Conservation (phyloP, 2,329 filamentous ascomycete genomes). For the Seiridium cupressi region DNA sequence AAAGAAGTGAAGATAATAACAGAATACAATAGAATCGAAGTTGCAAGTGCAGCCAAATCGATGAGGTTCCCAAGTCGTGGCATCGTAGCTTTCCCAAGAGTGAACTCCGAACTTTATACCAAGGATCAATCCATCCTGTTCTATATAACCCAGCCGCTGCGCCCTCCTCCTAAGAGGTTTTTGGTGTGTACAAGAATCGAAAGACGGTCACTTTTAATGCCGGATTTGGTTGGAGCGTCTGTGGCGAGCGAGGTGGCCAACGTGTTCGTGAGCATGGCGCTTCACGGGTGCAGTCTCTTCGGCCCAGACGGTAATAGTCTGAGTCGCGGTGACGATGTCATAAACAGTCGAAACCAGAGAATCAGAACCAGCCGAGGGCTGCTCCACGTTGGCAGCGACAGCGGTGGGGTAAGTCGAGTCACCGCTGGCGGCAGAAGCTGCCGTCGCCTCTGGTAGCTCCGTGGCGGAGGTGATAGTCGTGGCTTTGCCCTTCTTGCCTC, state of each 20-base stretch:
- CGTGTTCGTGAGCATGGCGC: not conserved
- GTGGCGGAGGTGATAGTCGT: not conserved
- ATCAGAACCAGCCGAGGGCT: not conserved
- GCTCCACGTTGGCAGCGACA: not conserved
- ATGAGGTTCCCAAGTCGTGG: not conserved
- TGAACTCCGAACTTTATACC: not conserved
- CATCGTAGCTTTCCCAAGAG: not conserved
- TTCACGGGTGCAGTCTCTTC: constrained; percentile 1
- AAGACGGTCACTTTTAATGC: not conserved
- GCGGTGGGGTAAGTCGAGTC: not conserved
- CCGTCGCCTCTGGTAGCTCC: not conserved
- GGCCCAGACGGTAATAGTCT: not conserved
- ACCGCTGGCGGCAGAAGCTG: not conserved
- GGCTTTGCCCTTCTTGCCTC: constrained; percentile 2
- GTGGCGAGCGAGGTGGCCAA: constrained; percentile 2
- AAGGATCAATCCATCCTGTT: not conserved
- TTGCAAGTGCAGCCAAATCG: not conserved
- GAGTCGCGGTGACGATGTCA: constrained; percentile 5
- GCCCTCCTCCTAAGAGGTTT: not conserved
- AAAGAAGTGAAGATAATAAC: not conserved
- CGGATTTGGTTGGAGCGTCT: not conserved
- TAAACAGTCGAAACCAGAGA: not conserved
- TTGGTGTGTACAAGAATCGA: not conserved
- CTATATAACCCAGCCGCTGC: not conserved
- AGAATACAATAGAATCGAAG: not conserved